These are phyloP conservation scores for Abortiporus biennis DNA, from an alignment of 1,284 basidiomycete genomes.

Conservation along the genomic window DNA sequence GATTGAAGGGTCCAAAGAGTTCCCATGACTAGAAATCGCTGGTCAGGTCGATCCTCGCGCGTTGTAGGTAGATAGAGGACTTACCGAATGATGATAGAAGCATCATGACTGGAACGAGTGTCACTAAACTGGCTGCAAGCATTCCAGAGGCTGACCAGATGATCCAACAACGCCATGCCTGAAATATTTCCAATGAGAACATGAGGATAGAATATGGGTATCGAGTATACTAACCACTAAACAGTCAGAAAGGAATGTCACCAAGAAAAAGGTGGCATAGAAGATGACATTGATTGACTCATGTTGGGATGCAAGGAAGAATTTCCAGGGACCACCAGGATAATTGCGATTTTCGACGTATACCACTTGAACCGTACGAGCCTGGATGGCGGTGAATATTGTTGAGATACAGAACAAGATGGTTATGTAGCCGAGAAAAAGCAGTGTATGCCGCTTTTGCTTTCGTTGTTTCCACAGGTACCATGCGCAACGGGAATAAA, in stretches of 20 bases:
- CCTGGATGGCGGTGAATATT: slow-evolving; percentile 31
- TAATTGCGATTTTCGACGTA: slow-evolving; percentile 41
- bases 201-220: neutral
- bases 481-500: slow-evolving; percentile 29
- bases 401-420: slow-evolving; percentile 33
- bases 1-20: slow-evolving; percentile 39
- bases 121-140: slow-evolving; percentile 26
- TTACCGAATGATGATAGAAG: slow-evolving; percentile 34
- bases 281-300: slow-evolving; percentile 36
- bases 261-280: slow-evolving; percentile 33
- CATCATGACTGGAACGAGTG: slow-evolving; percentile 21
- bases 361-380: slow-evolving; percentile 26
- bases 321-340: slow-evolving; percentile 32
- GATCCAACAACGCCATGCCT: slow-evolving; percentile 42
- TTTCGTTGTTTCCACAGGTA: slow-evolving; percentile 34
- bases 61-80: slow-evolving; percentile 5
- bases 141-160: slow-evolving; percentile 35
- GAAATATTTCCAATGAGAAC: neutral
- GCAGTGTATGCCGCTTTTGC: slow-evolving; percentile 21
- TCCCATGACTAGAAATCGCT: slow-evolving; percentile 29
- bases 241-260: slow-evolving; percentile 29
- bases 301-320: slow-evolving; percentile 31
- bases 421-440: slow-evolving; percentile 33
- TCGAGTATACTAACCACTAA: slow-evolving; percentile 29
- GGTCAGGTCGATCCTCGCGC: neutral